Evolutionary conservation across 164 flowering plant species (phyloP).

Genomic region (Vitis amurensis): DNA sequence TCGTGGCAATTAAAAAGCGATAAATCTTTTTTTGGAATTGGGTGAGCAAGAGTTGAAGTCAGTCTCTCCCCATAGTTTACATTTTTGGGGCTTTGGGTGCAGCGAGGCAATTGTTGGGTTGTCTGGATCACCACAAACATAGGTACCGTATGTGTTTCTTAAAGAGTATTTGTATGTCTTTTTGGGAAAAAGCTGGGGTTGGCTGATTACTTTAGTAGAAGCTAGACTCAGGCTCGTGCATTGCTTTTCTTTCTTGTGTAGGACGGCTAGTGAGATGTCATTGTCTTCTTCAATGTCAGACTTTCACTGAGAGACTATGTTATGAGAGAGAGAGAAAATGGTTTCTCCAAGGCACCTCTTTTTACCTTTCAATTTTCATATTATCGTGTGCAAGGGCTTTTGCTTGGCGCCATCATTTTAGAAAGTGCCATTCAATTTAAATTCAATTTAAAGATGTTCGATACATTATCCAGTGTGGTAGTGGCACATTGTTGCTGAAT

Average conservation of each 20-base stretch:
- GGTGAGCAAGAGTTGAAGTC: no score
- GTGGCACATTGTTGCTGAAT: not conserved
- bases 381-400: not conserved
- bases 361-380: constrained; percentile 3
- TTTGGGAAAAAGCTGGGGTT: constrained; percentile 7
- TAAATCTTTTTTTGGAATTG: no score
- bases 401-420: constrained; percentile 17
- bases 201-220: constrained; percentile 11
- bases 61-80: not conserved
- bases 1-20: no score
- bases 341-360: constrained; percentile 1
- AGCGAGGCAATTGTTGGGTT: not conserved
- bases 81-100: not conserved
- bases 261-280: constrained; percentile 36
- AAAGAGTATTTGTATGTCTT: constrained; percentile 11
- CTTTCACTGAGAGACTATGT: not conserved
- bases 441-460: not conserved
- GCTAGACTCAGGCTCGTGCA: not conserved
- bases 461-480: not conserved
- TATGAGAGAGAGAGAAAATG: not conserved
- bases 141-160: constrained; percentile 4
- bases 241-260: not conserved
- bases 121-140: constrained; percentile 4
- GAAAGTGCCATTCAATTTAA: not conserved
- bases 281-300: constrained; percentile 23